Percentiles rank a stretch among this genome's conserved stretches.
phyloP scores from a whole-genome alignment of 2,329 filamentous ascomycete genomes.

The Fusarium annulatum region DNA sequence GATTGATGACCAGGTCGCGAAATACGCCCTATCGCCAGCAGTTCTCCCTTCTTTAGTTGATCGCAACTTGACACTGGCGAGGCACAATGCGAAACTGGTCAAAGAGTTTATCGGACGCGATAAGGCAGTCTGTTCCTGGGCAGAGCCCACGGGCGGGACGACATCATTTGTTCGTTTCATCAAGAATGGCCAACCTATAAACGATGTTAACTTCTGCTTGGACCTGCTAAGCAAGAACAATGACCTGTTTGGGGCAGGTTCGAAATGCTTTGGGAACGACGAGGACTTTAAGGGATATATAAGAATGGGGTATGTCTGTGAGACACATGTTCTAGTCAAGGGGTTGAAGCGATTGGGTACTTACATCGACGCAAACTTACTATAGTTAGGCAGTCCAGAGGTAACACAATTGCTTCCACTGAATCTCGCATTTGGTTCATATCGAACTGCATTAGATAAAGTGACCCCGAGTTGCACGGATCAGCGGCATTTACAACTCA shows the following conservation, averaged over 20 bases:
- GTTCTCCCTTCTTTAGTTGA: slow-evolving; percentile 57
- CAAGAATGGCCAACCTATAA: slow-evolving; percentile 68
- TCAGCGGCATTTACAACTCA: slow-evolving; percentile 35
- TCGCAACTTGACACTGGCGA: slow-evolving; percentile 72
- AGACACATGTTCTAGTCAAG: slow-evolving; percentile 74
- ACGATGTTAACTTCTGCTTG: slow-evolving; percentile 78
- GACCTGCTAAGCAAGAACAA: slow-evolving; percentile 75
- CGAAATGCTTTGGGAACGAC: slow-evolving; percentile 75
- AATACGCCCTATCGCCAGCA: slow-evolving; percentile 72
- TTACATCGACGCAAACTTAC: slow-evolving; percentile 51
- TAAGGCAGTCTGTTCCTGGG: slow-evolving; percentile 73
- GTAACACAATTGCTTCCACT: not conserved
- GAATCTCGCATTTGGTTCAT: slow-evolving; percentile 7
- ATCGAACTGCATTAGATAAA: slow-evolving; percentile 1
- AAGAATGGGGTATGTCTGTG: slow-evolving; percentile 79
- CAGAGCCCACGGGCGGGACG: slow-evolving; percentile 80
- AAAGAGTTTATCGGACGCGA: slow-evolving; percentile 75
- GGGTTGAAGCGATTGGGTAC: slow-evolving; percentile 65
- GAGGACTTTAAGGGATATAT: slow-evolving; percentile 79
- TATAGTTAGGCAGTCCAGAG: not conserved
- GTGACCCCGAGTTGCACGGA: slow-evolving; percentile 15
- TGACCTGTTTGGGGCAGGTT: slow-evolving; percentile 80
- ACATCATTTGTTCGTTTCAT: slow-evolving; percentile 81
- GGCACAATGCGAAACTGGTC: slow-evolving; percentile 73
- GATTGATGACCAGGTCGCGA: slow-evolving; percentile 81